These are phyloP conservation scores for Coemansia sp. DNA, from an alignment of 192 early-diverging fungal genomes.

Conservation along the genomic window DNA sequence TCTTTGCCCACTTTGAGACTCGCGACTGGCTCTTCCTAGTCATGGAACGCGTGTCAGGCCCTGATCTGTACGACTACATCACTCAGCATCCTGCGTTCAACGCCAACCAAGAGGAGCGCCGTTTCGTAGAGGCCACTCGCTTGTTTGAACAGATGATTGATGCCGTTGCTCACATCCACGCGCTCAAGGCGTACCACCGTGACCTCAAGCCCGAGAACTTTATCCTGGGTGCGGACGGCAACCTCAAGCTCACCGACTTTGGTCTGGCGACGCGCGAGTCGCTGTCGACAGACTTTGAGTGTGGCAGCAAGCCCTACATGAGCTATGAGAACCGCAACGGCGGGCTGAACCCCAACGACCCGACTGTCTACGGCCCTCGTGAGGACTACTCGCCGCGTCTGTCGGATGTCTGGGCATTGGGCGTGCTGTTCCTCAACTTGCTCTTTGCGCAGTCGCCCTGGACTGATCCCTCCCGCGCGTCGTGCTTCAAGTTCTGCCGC, in stretches of 20 bases:
- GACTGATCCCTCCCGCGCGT: conserved; percentile 63
- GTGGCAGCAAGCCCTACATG: conserved; percentile 78
- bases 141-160: conserved; percentile 72
- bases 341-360: conserved; percentile 49
- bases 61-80: conserved; percentile 60
- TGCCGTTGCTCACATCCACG: conserved; percentile 77
- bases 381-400: conserved; percentile 62
- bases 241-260: conserved; percentile 89
- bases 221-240: conserved; percentile 64
- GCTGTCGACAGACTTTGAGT: conserved; percentile 82
- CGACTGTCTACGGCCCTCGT: conserved; percentile 53
- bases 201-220: conserved; percentile 87
- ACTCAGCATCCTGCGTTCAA: conserved; percentile 53
- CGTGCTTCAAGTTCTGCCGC: conserved; percentile 62
- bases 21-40: conserved; percentile 63
- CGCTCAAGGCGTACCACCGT: conserved; percentile 81
- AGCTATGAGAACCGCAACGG: conserved; percentile 65
- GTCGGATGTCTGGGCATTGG: conserved; percentile 73
- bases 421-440: conserved; percentile 72
- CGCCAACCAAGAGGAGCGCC: conserved; percentile 53
- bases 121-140: conserved; percentile 51
- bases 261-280: conserved; percentile 83
- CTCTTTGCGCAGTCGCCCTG: conserved; percentile 73
- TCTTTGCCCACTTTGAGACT: conserved; percentile 68
- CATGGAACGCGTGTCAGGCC: conserved; percentile 61